phyloP scores from a whole-genome alignment of 352 stramenopile genomes.

The Globisporangium cederbergense region DNA sequence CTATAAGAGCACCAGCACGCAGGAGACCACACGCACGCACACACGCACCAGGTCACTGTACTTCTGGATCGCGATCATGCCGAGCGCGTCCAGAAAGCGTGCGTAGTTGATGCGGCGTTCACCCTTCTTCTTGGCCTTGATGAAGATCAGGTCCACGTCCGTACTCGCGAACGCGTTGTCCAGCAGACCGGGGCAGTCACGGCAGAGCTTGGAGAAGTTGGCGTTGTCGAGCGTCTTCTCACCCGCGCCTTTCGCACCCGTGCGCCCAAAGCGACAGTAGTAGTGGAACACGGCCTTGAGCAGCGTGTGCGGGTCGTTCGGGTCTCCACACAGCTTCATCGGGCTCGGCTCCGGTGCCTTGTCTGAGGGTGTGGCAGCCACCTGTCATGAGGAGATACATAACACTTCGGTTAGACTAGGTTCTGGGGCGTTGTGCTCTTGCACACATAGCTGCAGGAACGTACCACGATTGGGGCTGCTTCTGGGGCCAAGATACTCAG shows the following conservation, averaged over 20 bases:
- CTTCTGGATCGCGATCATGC: slow-evolving; percentile 81
- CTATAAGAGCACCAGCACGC: not conserved
- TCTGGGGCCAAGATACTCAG: slow-evolving; percentile 17
- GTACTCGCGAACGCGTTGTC: slow-evolving; percentile 53
- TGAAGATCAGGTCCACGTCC: slow-evolving; percentile 87
- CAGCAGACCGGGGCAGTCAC: slow-evolving; percentile 67
- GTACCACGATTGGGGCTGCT: slow-evolving; percentile 13
- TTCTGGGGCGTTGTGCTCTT: not conserved
- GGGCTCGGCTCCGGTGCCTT: slow-evolving; percentile 20
- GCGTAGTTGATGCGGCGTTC: slow-evolving; percentile 82
- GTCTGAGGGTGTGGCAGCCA: slow-evolving; percentile 14
- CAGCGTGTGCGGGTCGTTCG: slow-evolving; percentile 78
- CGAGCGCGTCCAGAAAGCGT: slow-evolving; percentile 80
- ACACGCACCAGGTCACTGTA: slow-evolving; percentile 74
- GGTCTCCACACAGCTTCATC: slow-evolving; percentile 51
- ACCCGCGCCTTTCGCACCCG: slow-evolving; percentile 49
- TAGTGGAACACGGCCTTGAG: slow-evolving; percentile 82
- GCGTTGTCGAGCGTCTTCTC: slow-evolving; percentile 77
- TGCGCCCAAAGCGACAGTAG: slow-evolving; percentile 83
- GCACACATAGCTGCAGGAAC: not conserved
- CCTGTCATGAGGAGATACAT: not conserved
- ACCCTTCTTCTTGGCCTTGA: slow-evolving; percentile 84
- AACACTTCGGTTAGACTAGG: not conserved
- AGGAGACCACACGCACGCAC: not conserved
- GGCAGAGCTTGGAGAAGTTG: slow-evolving; percentile 86